Conservation (phyloP, 129 eudicot species). For the Centrapalus pauciflorus region DNA sequence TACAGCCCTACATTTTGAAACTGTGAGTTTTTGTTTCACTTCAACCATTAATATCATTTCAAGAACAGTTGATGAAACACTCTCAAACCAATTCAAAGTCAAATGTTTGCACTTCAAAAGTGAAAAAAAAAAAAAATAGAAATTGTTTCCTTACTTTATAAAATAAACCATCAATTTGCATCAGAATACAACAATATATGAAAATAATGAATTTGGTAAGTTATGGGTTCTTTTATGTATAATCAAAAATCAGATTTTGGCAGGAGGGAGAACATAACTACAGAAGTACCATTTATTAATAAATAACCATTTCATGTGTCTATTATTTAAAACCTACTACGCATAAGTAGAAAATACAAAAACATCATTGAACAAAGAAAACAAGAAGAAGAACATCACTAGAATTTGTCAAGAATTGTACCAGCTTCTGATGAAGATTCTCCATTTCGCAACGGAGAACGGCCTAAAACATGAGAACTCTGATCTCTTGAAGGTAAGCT, state of each 20-base stretch:
- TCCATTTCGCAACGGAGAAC: constrained; percentile 55
- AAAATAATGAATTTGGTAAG: not conserved
- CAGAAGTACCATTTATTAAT: not conserved
- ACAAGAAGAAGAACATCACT: not conserved
- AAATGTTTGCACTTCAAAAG: too few relatives aligned
- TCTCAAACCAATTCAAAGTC: too few relatives aligned
- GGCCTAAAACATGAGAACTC: constrained; percentile 50
- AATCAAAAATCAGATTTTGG: not conserved
- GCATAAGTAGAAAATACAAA: not conserved
- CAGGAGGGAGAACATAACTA: not conserved
- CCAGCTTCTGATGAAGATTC: constrained; percentile 72
- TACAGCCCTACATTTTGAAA: too few relatives aligned
- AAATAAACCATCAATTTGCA: too few relatives aligned
- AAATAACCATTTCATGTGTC: not conserved
- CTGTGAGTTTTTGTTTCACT: too few relatives aligned
- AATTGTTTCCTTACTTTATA: too few relatives aligned
- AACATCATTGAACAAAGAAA: not conserved
- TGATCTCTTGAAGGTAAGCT: constrained; percentile 48
- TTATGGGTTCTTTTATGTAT: not conserved
- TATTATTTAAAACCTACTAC: not conserved
- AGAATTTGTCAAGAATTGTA: constrained; percentile 17
- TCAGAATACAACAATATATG: too few relatives aligned
- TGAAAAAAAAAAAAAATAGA: too few relatives aligned
- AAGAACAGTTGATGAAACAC: too few relatives aligned
- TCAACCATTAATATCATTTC: too few relatives aligned